Conservation (phyloP, 108 stramenopile genomes). For the Nitzschia palea region DNA sequence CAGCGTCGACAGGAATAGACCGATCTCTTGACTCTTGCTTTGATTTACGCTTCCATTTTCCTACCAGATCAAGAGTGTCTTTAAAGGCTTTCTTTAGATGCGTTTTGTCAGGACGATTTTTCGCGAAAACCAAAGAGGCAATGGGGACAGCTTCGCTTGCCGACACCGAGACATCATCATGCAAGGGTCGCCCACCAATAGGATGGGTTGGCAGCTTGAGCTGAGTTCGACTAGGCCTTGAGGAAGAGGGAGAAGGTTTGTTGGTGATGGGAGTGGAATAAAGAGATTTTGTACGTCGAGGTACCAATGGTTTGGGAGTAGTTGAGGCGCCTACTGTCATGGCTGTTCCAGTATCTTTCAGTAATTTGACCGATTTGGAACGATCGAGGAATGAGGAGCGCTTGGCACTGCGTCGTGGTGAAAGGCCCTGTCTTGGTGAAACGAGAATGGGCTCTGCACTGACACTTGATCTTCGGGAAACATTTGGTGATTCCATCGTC, state of each 20-base stretch:
- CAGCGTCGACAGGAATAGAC: not conserved
- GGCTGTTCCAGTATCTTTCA: not conserved
- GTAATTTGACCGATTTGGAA: not conserved
- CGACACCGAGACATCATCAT: not conserved
- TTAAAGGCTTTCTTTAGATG: not conserved
- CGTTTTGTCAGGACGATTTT: not conserved
- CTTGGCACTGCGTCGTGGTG: not conserved
- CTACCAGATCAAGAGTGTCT: conserved; percentile 10
- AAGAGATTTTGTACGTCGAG: conserved; percentile 5
- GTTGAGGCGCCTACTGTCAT: not conserved
- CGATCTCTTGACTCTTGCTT: not conserved
- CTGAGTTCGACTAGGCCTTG: no score
- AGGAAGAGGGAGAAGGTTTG: no score
- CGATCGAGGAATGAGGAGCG: not conserved
- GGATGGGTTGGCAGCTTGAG: no score
- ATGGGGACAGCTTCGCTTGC: not conserved
- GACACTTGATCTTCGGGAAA: not conserved
- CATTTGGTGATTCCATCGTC: not conserved
- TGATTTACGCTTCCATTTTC: conserved; percentile 5
- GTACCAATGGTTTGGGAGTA: no score
- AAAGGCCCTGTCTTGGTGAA: not conserved
- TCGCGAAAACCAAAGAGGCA: not conserved
- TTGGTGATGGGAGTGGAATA: not conserved
- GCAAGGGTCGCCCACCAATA: no score
- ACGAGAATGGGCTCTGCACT: not conserved